A percentile compares a stretch with the other conserved stretches of the same genome.
phyloP scores from a whole-genome alignment of 306 rosid genomes.

The Rosa persica region DNA sequence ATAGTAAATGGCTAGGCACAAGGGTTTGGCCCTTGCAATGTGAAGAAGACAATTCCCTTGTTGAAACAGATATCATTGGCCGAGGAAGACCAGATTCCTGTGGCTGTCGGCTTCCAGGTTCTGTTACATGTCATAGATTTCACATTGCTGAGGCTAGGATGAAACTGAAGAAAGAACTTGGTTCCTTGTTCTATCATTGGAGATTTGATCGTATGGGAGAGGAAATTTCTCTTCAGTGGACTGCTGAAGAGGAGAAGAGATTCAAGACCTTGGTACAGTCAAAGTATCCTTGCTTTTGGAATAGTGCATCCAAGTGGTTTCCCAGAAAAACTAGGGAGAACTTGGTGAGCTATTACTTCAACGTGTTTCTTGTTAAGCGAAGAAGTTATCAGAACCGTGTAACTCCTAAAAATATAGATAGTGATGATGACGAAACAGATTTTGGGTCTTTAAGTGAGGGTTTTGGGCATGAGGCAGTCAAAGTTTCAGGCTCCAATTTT shows the following conservation, averaged over 20 bases:
- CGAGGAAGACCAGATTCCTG: slow-evolving; percentile 57
- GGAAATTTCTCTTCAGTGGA: slow-evolving; percentile 86
- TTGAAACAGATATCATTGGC: slow-evolving; percentile 32
- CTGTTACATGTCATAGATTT: slow-evolving; percentile 75
- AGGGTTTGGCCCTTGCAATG: slow-evolving; percentile 51
- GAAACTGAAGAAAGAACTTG: slow-evolving; percentile 72
- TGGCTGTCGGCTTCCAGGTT: slow-evolving; percentile 54
- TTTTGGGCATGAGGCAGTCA: slow-evolving; percentile 50
- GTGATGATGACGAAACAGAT: slow-evolving; percentile 81
- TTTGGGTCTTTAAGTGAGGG: slow-evolving; percentile 58
- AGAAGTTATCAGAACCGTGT: slow-evolving; percentile 87
- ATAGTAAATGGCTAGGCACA: slow-evolving; percentile 77
- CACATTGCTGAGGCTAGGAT: slow-evolving; percentile 79
- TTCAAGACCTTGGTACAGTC: slow-evolving; percentile 57
- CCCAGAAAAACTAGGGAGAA: slow-evolving; percentile 50
- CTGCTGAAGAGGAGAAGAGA: slow-evolving; percentile 59
- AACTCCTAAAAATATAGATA: slow-evolving; percentile 58
- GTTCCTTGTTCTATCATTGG: slow-evolving; percentile 63
- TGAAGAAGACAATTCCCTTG: slow-evolving; percentile 10
- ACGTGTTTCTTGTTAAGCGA: slow-evolving; percentile 58
- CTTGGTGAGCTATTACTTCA: slow-evolving; percentile 80
- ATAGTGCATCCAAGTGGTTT: slow-evolving; percentile 45
- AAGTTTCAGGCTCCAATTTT: slow-evolving; percentile 28
- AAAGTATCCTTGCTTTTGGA: slow-evolving; percentile 35
- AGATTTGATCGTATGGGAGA: slow-evolving; percentile 79